phyloP scores from a whole-genome alignment of 768 basidiomycete species.

The Cyclocybe cylindracea region DNA sequence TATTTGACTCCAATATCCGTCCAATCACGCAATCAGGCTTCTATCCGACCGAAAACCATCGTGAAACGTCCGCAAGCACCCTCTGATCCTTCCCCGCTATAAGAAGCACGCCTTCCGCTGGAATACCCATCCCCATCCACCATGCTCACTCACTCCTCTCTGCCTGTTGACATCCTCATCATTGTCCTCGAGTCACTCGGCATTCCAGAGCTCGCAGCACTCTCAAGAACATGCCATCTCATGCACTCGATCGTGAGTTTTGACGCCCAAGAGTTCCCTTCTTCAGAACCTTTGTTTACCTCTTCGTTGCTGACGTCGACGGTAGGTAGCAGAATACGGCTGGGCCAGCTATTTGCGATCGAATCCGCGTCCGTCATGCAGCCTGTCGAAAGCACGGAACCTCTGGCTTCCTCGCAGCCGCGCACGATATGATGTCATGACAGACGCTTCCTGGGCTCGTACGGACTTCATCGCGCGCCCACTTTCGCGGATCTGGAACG shows the following conservation, averaged over 20 bases:
- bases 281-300: not conserved
- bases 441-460: conserved; percentile 55
- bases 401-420: conserved; percentile 45
- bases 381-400: conserved; percentile 43
- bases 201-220: conserved; percentile 40
- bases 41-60: too few species aligned
- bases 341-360: conserved; percentile 54
- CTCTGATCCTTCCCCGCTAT: not conserved
- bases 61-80: too few species aligned
- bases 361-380: conserved; percentile 56
- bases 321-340: conserved; percentile 61
- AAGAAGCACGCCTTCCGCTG: not conserved
- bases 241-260: conserved; percentile 47
- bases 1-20: too few species aligned
- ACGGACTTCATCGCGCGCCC: conserved; percentile 62
- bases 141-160: conserved; percentile 28
- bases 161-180: conserved; percentile 61
- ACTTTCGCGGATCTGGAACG: conserved; percentile 58
- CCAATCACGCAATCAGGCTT: too few species aligned
- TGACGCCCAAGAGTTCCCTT: not conserved
- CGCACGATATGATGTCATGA: conserved; percentile 51
- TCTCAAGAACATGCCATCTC: conserved; percentile 40
- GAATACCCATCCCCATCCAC: conserved; percentile 1
- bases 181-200: conserved; percentile 49
- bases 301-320: not conserved